Percentiles rank a stretch among this genome's conserved stretches.
Evolutionary conservation across 2,329 filamentous ascomycete species (phyloP).

Genomic region (Calonectria hawksworthii): DNA sequence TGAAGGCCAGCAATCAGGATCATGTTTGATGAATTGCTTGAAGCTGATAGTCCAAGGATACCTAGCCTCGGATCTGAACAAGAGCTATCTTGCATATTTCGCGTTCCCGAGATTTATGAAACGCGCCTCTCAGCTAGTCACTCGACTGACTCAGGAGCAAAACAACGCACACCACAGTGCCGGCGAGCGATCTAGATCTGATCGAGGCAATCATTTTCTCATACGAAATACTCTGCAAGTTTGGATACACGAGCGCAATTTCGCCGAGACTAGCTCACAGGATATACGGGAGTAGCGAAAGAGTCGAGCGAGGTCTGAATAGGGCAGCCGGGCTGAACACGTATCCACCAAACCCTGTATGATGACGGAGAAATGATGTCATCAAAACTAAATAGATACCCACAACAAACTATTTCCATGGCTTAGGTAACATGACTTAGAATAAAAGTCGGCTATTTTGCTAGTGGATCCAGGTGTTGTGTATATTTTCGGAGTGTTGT

Average conservation of each 20-base stretch:
- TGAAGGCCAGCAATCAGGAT: neutral
- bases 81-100: neutral
- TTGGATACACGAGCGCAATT: neutral
- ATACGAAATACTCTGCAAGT: neutral
- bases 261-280: neutral
- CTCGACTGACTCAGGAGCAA: neutral
- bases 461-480: neutral
- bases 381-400: neutral
- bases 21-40: neutral
- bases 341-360: neutral
- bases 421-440: neutral
- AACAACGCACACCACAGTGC: neutral
- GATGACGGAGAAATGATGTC: neutral
- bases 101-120: neutral
- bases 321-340: neutral
- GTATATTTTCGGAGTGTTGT: neutral
- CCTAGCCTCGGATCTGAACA: neutral
- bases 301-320: neutral
- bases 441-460: neutral
- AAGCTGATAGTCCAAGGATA: neutral
- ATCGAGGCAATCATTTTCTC: neutral
- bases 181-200: neutral
- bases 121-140: neutral
- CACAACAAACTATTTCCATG: neutral
- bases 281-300: too few relatives aligned